phyloP scores from a whole-genome alignment of 1,284 basidiomycete species.

The Ganoderma boninense region DNA sequence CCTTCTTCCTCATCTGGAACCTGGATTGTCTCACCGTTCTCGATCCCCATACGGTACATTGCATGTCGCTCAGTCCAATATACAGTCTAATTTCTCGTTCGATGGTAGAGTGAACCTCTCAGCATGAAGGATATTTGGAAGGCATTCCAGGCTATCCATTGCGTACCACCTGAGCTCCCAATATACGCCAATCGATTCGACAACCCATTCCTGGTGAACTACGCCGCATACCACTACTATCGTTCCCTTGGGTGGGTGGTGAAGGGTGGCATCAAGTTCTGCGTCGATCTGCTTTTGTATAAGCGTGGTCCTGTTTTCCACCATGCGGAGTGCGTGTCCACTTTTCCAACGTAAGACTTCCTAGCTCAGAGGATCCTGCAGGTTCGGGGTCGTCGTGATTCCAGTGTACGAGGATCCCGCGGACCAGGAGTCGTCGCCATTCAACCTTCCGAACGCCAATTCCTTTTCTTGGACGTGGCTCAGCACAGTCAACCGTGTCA shows the following conservation, averaged over 20 bases:
- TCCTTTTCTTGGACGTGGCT: constrained; percentile 95
- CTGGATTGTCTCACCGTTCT: constrained; percentile 86
- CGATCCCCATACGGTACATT: constrained; percentile 65
- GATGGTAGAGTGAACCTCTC: constrained; percentile 58
- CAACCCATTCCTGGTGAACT: constrained; percentile 93
- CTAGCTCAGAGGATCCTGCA: constrained; percentile 41
- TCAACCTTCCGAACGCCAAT: constrained; percentile 69
- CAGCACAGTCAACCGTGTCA: constrained; percentile 96
- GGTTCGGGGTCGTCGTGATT: constrained; percentile 90
- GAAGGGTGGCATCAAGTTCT: constrained; percentile 97
- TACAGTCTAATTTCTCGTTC: constrained; percentile 7
- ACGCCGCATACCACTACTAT: constrained; percentile 94
- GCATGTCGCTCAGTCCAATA: constrained; percentile 9
- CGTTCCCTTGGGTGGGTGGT: constrained; percentile 98
- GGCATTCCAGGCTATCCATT: constrained; percentile 59
- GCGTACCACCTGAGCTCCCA: constrained; percentile 40
- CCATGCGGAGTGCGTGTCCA: constrained; percentile 85
- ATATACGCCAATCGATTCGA: constrained; percentile 64
- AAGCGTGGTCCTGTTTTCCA: constrained; percentile 94
- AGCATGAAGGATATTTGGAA: constrained; percentile 65
- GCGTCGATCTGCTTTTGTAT: constrained; percentile 94
- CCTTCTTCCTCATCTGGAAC: constrained; percentile 90
- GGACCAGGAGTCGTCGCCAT: constrained; percentile 72
- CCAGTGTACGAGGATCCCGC: constrained; percentile 88
- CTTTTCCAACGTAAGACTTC: background rate